Evolutionary conservation across 495 filamentous ascomycete species (phyloP), one percentile per base, ranked within the genome.

Genomic region (Lepidopterella palustris): DNA sequence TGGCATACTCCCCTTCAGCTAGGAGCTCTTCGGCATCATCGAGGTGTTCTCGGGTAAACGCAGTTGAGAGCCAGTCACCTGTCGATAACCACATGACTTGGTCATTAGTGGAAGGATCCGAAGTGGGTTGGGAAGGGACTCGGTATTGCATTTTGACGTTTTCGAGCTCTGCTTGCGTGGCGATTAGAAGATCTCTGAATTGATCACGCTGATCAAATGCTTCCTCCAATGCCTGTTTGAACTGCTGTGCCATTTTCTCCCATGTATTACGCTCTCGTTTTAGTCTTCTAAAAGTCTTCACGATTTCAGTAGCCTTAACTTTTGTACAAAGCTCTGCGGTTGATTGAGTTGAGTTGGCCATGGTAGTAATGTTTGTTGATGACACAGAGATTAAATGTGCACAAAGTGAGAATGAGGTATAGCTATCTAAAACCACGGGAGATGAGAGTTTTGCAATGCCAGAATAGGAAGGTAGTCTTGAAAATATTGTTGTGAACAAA

Each of bases 111-210:
- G 31, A 35, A 6, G 6, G 6, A 35, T 15, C 6, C 6, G 31
- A 35, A 35, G 6, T 15, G 31, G 15, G 15, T 35, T 35, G 31
- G 31, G 6, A 35, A n/a, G n/a, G n/a, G n/a, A n/a, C n/a, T n/a
- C 31, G 6, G 15, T 35, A 15, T 6, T 35, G 15, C 31, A 6
- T 6, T 35, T 53, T 60, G 29, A 48, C 6, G 29, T 64, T 60
- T 29, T 64, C 57, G 15, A 64, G 32, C 29, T 60, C 62, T n/a
- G 59, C 59, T 32, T 65, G 53, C 8, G 63, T 61, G 0, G 58
- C 58, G 26, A 65, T 21, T 20, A 53, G 40, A 5, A 61, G 39
- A 15, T 58, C 31, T 21, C 51, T 24, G 18, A 58, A 25, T 23
- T 65, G 57, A 6, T 51, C 24, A 4, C 60, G 49, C 18, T 49